These are phyloP conservation scores for Backusella circina DNA, from an alignment of 192 early-diverging fungal genomes.

Conservation along the genomic window DNA sequence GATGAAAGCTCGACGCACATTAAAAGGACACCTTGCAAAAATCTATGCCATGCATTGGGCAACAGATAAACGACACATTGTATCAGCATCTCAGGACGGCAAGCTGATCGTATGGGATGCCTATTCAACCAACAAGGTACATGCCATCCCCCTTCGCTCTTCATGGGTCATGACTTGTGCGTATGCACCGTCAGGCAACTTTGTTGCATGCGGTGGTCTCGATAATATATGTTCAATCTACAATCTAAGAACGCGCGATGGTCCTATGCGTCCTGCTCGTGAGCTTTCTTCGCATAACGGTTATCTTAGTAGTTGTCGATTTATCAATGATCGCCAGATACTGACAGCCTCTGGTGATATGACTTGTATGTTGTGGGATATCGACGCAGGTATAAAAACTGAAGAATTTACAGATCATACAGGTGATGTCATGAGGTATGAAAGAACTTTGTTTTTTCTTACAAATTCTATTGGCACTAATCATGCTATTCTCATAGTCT, in stretches of 20 bases:
- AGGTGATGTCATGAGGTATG: conserved; percentile 94
- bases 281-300: conserved; percentile 97
- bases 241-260: conserved; percentile 94
- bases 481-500: conserved; percentile 65
- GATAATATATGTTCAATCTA: conserved; percentile 99
- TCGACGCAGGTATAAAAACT: conserved; percentile 97
- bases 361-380: conserved; percentile 99
- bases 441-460: background rate
- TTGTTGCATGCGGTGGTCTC: conserved; percentile 98
- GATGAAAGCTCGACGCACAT: conserved; percentile 94
- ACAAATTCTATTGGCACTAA: background rate
- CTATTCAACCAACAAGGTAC: conserved; percentile 97
- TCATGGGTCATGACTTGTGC: conserved; percentile 99
- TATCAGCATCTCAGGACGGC: conserved; percentile 98
- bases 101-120: conserved; percentile 99
- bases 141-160: conserved; percentile 96
- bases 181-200: conserved; percentile 96
- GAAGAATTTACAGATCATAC: conserved; percentile 98
- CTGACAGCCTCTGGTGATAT: conserved; percentile 96
- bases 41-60: conserved; percentile 99
- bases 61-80: conserved; percentile 93
- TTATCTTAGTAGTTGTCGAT: conserved; percentile 97
- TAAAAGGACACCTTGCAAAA: conserved; percentile 98
- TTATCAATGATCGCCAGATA: conserved; percentile 94
- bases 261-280: conserved; percentile 88